phyloP scores from a whole-genome alignment of 306 rosid genomes.

The Vachellia pachyceras region DNA sequence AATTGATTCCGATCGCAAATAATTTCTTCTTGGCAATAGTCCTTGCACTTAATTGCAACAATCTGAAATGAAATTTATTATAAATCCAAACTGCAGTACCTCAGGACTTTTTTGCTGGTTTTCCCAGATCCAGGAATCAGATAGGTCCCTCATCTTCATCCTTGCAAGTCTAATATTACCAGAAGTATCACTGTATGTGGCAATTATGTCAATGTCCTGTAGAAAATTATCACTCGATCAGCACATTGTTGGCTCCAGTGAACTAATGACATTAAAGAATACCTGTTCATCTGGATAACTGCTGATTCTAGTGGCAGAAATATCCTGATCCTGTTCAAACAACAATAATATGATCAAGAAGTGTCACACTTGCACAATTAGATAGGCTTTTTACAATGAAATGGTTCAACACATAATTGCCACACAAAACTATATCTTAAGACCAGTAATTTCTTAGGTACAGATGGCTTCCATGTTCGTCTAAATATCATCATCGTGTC shows the following conservation, averaged over 20 bases:
- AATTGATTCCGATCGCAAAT: neutral
- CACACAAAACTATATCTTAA: neutral
- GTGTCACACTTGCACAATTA: conserved; percentile 19
- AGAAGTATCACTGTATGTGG: conserved; percentile 69
- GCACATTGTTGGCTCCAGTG: conserved; percentile 30
- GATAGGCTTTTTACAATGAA: neutral
- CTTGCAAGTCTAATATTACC: conserved; percentile 73
- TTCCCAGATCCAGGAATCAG: conserved; percentile 95
- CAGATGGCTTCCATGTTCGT: conserved; percentile 28
- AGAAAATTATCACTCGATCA: conserved; percentile 42
- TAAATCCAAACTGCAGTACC: conserved; percentile 53
- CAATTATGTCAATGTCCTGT: conserved; percentile 89
- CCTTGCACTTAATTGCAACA: conserved; percentile 8
- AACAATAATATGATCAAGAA: conserved; percentile 36
- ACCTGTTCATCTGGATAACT: conserved; percentile 71
- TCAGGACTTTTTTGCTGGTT: conserved; percentile 65
- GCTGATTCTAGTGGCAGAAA: conserved; percentile 46
- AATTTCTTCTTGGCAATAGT: conserved; percentile 1
- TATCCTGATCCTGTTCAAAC: conserved; percentile 55
- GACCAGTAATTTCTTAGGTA: neutral
- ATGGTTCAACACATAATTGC: neutral
- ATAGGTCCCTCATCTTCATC: conserved; percentile 78
- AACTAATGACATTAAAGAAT: conserved; percentile 31
- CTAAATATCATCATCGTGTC: neutral
- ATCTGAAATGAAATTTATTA: neutral